Conservation (phyloP, 441 rosid genomes). For the Francoa sonchifolia region DNA sequence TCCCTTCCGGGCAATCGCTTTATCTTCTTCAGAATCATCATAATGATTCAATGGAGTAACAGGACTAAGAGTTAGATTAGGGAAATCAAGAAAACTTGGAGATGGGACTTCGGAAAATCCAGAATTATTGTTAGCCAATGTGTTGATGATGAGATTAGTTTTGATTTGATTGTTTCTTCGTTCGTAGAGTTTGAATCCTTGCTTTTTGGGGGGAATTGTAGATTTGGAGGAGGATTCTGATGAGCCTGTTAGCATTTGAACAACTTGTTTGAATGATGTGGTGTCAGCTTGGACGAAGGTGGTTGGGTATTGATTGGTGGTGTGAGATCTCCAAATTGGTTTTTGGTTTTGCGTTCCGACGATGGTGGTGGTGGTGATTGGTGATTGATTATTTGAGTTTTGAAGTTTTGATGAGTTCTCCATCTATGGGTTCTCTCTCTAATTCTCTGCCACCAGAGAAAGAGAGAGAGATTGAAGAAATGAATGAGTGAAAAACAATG, state of each 20-base stretch:
- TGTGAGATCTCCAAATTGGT: too few species aligned
- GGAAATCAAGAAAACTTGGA: slow-evolving; percentile 83
- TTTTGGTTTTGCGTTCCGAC: too few species aligned
- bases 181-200: slow-evolving; percentile 72
- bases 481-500: too few species aligned
- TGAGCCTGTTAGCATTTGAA: slow-evolving; percentile 87
- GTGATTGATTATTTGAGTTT: too few species aligned
- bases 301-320: slow-evolving; percentile 83
- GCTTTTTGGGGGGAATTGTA: slow-evolving; percentile 39
- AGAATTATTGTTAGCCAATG: too few species aligned
- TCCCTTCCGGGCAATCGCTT: slow-evolving; percentile 85
- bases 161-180: slow-evolving; percentile 43
- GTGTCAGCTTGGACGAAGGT: slow-evolving; percentile 94
- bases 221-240: slow-evolving; percentile 39
- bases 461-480: too few species aligned
- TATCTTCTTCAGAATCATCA: slow-evolving; percentile 52
- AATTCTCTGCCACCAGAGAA: too few species aligned
- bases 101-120: slow-evolving; percentile 41
- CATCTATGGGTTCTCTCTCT: too few species aligned
- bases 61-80: slow-evolving; percentile 77
- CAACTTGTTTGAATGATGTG: slow-evolving; percentile 81
- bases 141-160: background rate
- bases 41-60: slow-evolving; percentile 78
- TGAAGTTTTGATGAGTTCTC: too few species aligned
- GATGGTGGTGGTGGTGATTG: too few species aligned